Conservation (phyloP, 78 protist genomes). For the Emiliania huxleyi region DNA sequence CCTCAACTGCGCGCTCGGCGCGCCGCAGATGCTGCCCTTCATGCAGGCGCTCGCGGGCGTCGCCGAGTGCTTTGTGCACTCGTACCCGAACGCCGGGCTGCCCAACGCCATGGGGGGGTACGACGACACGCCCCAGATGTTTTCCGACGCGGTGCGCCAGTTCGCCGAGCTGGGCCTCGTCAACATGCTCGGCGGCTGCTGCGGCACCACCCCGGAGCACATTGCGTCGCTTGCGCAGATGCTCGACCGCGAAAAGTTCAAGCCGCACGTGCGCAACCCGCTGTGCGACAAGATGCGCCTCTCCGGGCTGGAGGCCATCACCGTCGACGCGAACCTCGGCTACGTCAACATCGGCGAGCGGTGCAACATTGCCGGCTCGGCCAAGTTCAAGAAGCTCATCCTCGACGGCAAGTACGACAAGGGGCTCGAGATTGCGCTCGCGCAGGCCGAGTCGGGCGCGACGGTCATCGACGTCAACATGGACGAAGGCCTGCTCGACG, state of each 20-base stretch:
- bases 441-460: constrained; percentile 93
- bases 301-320: constrained; percentile 83
- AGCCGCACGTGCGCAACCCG: constrained; percentile 4
- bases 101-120: constrained; percentile 96
- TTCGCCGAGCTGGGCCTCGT: constrained; percentile 78
- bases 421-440: constrained; percentile 79
- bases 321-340: constrained; percentile 12
- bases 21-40: constrained; percentile 87
- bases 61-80: constrained; percentile 36
- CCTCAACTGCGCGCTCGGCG: constrained; percentile 97
- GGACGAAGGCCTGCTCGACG: constrained; percentile 98
- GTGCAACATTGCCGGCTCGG: constrained; percentile 98
- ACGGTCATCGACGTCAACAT: constrained; percentile 95
- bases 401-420: constrained; percentile 78
- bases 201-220: constrained; percentile 96
- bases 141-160: constrained; percentile 67
- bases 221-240: constrained; percentile 77
- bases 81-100: constrained; percentile 63
- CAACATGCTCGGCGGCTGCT: constrained; percentile 92
- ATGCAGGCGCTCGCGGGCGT: constrained; percentile 26
- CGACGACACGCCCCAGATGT: constrained; percentile 85
- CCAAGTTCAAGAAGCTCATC: constrained; percentile 84
- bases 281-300: constrained; percentile 21
- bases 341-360: constrained; percentile 98
- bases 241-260: not conserved